Evolutionary conservation across 306 rosid genomes (phyloP), one percentile per base, ranked within the genome.

Genomic region (Alnus rubra): DNA sequence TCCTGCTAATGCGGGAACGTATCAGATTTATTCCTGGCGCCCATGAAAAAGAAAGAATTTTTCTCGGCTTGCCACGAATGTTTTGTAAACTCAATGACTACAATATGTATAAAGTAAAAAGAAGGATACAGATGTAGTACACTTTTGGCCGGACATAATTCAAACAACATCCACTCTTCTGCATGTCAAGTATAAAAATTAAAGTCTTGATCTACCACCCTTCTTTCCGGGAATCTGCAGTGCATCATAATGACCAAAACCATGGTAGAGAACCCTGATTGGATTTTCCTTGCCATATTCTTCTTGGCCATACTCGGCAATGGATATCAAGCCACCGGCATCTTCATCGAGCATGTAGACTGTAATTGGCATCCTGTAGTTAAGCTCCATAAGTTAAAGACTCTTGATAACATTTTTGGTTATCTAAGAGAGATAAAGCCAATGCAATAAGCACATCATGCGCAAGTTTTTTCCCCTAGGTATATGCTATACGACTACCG

Each of bases 221-320:
- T 78, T 81, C 73, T 78, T 86, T 82, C 76, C 79, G 39, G 90
- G 96, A 74, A 92, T 85, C 71, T 86, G 90, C 80, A 92, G 75
- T 11, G 98, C 96, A 76, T 95, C 98, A 70, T 95, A 92, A 74
- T 95, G 98, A 82, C 98, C 96, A 91, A 84, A 95, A 45, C 97
- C 98, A 49, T 92, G 88, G 75, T 92, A 95, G 75, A 95, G 98
- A 77, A 95, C 93, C 79, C 85, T 86, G 71, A 92, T 86, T 39
- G 98, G 98, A 79, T 91, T 88, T 45, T 91, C 88, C 74, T 82
- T 88, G 48, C 96, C 94, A 28, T 95, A 91, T 78, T 95, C 98
- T 87, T 92, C 98, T 87, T 92, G 84, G 69, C 98, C 98, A 80
- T 95, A 95, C 84, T 92, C 97, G 7, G 98, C 98, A 44, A 95